Evolutionary conservation across 495 filamentous ascomycete species (phyloP).

Genomic region (Xylaria intraflava): DNA sequence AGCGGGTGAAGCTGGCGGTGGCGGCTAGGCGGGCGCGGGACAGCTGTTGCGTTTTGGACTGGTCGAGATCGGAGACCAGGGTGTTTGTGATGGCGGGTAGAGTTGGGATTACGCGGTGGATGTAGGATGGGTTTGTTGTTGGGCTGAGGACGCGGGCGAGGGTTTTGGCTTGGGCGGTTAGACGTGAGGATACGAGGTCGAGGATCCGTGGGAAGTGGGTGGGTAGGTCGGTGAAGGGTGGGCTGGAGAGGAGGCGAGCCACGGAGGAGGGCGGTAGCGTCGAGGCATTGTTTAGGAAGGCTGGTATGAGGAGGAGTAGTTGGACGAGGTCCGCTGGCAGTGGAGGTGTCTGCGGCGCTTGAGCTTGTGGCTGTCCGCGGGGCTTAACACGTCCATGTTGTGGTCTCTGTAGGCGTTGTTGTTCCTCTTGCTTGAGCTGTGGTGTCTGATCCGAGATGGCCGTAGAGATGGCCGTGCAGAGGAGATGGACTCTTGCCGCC

Average conservation of each 20-base stretch:
- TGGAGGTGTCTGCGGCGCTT: constrained; percentile 9
- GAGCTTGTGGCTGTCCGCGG: constrained; percentile 7
- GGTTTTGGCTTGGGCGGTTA: constrained; percentile 32
- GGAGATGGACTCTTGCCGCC: constrained; percentile 34
- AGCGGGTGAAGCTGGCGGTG: constrained; percentile 19
- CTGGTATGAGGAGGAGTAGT: constrained; percentile 38
- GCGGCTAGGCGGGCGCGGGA: constrained; percentile 28
- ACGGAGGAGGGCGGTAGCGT: constrained; percentile 18
- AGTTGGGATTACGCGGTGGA: constrained; percentile 43
- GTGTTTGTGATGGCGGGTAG: constrained; percentile 24
- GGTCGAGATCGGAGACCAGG: constrained; percentile 18
- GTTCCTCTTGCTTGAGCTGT: constrained; percentile 16
- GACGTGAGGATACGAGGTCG: constrained; percentile 32
- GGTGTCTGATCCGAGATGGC: constrained; percentile 9
- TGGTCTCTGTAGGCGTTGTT: constrained; percentile 25
- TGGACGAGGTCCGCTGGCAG: constrained; percentile 32
- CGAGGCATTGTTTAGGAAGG: constrained; percentile 25
- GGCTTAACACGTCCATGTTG: constrained; percentile 22
- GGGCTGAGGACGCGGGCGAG: constrained; percentile 43
- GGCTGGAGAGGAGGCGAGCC: constrained; percentile 32
- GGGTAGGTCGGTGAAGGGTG: constrained; percentile 36
- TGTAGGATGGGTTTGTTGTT: constrained; percentile 45
- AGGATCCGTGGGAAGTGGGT: constrained; percentile 35
- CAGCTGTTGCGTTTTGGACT: constrained; percentile 20
- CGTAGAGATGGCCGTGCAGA: constrained; percentile 33